phyloP scores from a whole-genome alignment of 345 rosid genomes.

The Trapa bicornis region DNA sequence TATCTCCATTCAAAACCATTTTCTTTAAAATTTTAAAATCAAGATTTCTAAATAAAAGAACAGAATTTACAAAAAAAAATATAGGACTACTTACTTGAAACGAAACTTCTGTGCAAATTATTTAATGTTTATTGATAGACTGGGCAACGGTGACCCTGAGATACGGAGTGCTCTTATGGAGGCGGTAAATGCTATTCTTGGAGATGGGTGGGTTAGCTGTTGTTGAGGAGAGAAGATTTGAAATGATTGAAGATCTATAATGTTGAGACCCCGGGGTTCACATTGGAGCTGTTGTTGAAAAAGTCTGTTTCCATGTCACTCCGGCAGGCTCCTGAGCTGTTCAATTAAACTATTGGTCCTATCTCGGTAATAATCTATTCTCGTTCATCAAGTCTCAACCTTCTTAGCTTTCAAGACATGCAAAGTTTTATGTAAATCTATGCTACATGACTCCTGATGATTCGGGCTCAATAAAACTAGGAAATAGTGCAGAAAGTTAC shows the following conservation, averaged over 20 bases:
- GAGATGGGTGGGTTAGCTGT: slow-evolving; percentile 65
- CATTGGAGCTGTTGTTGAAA: slow-evolving; percentile 36
- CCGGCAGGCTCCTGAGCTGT: slow-evolving; percentile 24
- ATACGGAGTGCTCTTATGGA: slow-evolving; percentile 66
- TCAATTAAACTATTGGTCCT: slow-evolving; percentile 15
- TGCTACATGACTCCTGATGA: slow-evolving; percentile 36
- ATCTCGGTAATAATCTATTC: slow-evolving; percentile 31
- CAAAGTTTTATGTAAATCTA: background rate
- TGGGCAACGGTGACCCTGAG: too few species aligned
- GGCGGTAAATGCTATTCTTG: slow-evolving; percentile 65
- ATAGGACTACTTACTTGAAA: too few species aligned
- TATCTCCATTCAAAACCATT: too few species aligned
- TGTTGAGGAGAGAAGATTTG: slow-evolving; percentile 74
- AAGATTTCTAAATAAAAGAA: too few species aligned
- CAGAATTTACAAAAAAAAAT: too few species aligned
- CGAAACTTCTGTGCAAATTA: too few species aligned
- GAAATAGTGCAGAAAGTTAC: slow-evolving; percentile 25
- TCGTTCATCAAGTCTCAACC: background rate
- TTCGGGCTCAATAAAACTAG: slow-evolving; percentile 16
- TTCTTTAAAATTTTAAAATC: too few species aligned
- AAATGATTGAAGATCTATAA: slow-evolving; percentile 68
- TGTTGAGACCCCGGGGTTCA: slow-evolving; percentile 52
- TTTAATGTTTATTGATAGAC: too few species aligned
- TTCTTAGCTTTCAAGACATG: background rate
- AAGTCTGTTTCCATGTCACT: slow-evolving; percentile 18